Evolutionary conservation across 805 yeast species (phyloP).

Genomic region (Ogataea glucozyma): DNA sequence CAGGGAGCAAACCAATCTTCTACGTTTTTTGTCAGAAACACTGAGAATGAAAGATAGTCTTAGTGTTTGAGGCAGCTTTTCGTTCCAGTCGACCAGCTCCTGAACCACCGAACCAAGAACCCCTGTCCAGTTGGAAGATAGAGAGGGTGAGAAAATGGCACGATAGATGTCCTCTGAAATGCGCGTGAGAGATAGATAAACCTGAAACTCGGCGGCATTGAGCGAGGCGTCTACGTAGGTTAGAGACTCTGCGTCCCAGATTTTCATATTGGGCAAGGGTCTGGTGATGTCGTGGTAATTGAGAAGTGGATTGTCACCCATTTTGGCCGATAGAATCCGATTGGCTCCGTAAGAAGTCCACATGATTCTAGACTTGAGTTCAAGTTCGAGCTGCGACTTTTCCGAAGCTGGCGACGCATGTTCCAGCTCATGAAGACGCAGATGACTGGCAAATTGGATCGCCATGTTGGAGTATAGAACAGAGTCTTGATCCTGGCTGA

Average conservation of each 20-base stretch:
- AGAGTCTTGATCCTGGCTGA: conserved; percentile 28
- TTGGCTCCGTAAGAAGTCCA: conserved; percentile 32
- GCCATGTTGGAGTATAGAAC: conserved; percentile 29
- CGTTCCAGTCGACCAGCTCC: conserved; percentile 28
- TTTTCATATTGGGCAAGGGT: conserved; percentile 21
- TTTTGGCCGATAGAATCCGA: conserved; percentile 29
- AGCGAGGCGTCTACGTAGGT: background rate
- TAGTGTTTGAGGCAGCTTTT: conserved; percentile 21
- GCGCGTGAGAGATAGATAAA: conserved; percentile 24
- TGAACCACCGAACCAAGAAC: conserved; percentile 25
- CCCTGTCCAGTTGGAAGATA: conserved; percentile 16
- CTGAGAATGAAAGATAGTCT: conserved; percentile 14
- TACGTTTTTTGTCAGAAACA: conserved; percentile 15
- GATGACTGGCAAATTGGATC: conserved; percentile 28
- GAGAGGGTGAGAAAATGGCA: conserved; percentile 21
- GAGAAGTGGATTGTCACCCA: conserved; percentile 27
- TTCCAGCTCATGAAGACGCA: conserved; percentile 18
- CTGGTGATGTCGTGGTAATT: conserved; percentile 19
- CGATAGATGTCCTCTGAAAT: conserved; percentile 28
- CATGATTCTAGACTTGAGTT: conserved; percentile 25
- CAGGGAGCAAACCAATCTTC: conserved; percentile 26
- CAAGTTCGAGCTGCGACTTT: conserved; percentile 10
- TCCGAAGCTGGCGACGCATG: background rate
- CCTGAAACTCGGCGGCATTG: conserved; percentile 18
- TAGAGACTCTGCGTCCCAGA: conserved; percentile 7